Evolutionary conservation across 139 green algal species (phyloP), one percentile per base, ranked within the genome.

Genomic region (Picochlorum costavermella): DNA sequence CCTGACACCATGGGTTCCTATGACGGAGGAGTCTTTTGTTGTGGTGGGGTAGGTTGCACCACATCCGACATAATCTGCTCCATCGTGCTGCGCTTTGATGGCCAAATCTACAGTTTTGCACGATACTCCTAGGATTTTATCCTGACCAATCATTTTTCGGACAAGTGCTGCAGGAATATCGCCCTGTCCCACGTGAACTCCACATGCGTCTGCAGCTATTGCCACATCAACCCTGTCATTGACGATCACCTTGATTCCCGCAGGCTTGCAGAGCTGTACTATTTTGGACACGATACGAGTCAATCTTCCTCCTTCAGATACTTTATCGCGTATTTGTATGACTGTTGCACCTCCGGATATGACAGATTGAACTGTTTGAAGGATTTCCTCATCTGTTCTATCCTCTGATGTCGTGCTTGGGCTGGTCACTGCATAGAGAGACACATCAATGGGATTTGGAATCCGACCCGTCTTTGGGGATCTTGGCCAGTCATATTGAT

Each of bases 201-300:
- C 89, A 60, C 92, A 86, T 1, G 90, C 86, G 5, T 81, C 90
- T 8, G 77, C 65, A 6, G 86, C 91, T 37, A 98, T 67, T 10
- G 88, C 88, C 25, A 97, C 82, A 51, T 98, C 92, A 1, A 97
- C 74, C 0, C 92, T 72, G 73, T 98, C 92, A 68, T 98, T 98
- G 62, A 98, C 84, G 29, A 98, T 76, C n/a, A 96, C 67, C 1
- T 81, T 79, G 10, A 96, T 80, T 20, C 84, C 80, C 3, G 64
- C 63, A 28, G 70, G 58, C 0, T 75, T 72, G 53, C 81, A 89
- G 31, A 87, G 64, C 68, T 75, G 70, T 40, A 88, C 66, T 28
- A 60, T 59, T 10, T 43, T 56, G 2, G 55, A 50, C 2, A 60
- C 66, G 45, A 56, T 43, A 11, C 29, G 4, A 31, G 14, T 25